Evolutionary conservation across 2,329 filamentous ascomycete species (phyloP), one percentile per base, ranked within the genome.

Genomic region (Fusarium anguioides): DNA sequence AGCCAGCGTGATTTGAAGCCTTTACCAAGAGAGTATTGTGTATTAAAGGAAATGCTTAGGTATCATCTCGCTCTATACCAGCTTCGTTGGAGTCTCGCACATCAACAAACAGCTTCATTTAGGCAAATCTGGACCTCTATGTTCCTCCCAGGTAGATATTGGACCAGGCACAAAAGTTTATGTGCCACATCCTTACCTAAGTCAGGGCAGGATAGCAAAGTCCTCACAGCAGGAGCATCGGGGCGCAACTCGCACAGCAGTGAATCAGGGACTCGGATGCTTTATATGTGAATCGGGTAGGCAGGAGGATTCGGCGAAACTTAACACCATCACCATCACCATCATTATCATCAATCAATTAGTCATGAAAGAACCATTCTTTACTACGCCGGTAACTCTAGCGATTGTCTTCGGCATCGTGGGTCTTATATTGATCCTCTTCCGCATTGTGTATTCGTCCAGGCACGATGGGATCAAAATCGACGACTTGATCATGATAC

Each of bases 401-500:
- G 15, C 15, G 15, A n/a, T 33, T 17, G 5, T 17, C 15, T 17
- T 33, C 3, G 31, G 31, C 5, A 5, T 3, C 15, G 9, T n/a
- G 8, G 31, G 15, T 17, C 3, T n/a, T 8, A 4, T n/a, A 7
- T 7, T 33, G 15, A 14, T 33, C 31, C 4, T 33, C 15, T 33
- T 15, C 7, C 31, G 31, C 31, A n/a, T 33, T n/a, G 6, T n/a
- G 4, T 33, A 33, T 17, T 33, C 31, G 15, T 33, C 3, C 15
- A n/a, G 3, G 7, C 15, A 33, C 6, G 6, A 37, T 21, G 78
- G 76, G 7, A 52, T 80, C 29, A 70, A 72, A n/a, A 61, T 70
- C 15, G 79, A 81, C 51, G 79, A 81, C 63, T 71, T 73, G 45
- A 52, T 80, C 23, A 73, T 77, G 50, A 75, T 75, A 73, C 29